phyloP scores from a whole-genome alignment of 805 yeast genomes.

The Tetrapisispora phaffii region DNA sequence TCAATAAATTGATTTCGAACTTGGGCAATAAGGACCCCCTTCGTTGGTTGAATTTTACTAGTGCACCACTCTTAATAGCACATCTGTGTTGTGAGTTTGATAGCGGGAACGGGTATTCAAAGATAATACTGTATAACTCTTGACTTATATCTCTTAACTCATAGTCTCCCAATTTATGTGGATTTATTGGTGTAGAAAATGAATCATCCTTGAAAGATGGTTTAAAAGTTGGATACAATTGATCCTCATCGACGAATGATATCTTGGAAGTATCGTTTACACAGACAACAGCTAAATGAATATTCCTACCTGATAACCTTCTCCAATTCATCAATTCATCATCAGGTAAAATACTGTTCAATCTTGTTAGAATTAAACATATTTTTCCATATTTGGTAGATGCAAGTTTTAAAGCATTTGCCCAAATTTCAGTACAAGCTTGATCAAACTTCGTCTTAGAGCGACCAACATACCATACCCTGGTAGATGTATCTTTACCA shows the following conservation, averaged over 20 bases:
- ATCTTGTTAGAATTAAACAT: conserved; percentile 56
- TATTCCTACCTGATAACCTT: conserved; percentile 48
- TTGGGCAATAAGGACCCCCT: conserved; percentile 27
- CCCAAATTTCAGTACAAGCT: conserved; percentile 61
- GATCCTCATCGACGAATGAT: conserved; percentile 25
- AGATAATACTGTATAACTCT: conserved; percentile 47
- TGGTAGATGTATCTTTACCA: conserved; percentile 53
- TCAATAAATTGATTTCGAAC: conserved; percentile 57
- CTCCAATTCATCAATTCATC: conserved; percentile 78
- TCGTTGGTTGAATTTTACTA: conserved; percentile 34
- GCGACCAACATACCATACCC: conserved; percentile 49
- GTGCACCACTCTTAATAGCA: conserved; percentile 62
- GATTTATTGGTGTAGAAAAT: conserved; percentile 10
- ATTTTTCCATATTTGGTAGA: conserved; percentile 38
- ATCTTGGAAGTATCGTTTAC: conserved; percentile 51
- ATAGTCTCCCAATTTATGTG: conserved; percentile 18
- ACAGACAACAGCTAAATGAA: conserved; percentile 60
- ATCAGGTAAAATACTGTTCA: conserved; percentile 68
- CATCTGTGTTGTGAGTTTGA: conserved; percentile 61
- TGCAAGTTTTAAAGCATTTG: conserved; percentile 40
- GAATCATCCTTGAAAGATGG: conserved; percentile 26
- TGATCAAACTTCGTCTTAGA: conserved; percentile 37
- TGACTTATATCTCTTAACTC: conserved; percentile 41
- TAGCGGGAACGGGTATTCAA: conserved; percentile 53
- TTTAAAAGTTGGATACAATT: conserved; percentile 28